These are phyloP conservation scores for Phytophthora pseudosyringae DNA, from an alignment of 352 stramenopile genomes.

Conservation along the genomic window DNA sequence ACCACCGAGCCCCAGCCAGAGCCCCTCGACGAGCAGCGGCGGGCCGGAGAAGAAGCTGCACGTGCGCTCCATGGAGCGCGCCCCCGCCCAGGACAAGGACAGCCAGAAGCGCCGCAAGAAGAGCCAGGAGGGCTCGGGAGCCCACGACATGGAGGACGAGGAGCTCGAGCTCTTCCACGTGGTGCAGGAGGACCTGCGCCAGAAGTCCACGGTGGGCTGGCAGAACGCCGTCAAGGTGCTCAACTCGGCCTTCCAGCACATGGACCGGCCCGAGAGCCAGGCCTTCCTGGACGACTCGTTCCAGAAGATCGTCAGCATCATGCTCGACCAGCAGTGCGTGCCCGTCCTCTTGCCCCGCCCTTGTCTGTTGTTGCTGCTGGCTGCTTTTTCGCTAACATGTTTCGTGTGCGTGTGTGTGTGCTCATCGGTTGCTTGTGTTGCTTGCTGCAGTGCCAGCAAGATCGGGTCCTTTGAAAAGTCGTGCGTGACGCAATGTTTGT, in stretches of 20 bases:
- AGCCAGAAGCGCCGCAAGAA: conserved; percentile 77
- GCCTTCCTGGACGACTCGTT: conserved; percentile 83
- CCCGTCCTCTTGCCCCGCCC: neutral
- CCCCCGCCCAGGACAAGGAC: conserved; percentile 52
- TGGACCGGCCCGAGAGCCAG: conserved; percentile 77
- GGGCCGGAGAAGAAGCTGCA: conserved; percentile 68
- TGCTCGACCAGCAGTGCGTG: conserved; percentile 91
- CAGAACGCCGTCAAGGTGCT: conserved; percentile 90
- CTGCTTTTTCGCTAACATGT: too few species aligned
- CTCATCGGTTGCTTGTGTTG: conserved; percentile 12
- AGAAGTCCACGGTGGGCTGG: conserved; percentile 91
- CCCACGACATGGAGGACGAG: conserved; percentile 78
- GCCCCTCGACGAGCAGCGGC: conserved; percentile 39
- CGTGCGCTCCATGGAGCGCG: conserved; percentile 60
- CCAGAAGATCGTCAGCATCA: conserved; percentile 86
- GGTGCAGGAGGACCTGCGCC: conserved; percentile 85
- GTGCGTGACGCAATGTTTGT: conserved; percentile 82
- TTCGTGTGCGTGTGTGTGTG: conserved; percentile 9
- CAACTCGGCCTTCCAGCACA: conserved; percentile 70
- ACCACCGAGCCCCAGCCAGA: conserved; percentile 36
- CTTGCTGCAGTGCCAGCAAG: conserved; percentile 73
- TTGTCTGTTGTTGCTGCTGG: neutral
- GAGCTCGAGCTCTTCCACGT: conserved; percentile 85
- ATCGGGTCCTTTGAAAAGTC: conserved; percentile 88
- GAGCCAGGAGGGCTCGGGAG: conserved; percentile 47